Percentiles rank a stretch among this genome's conserved stretches.
These are phyloP conservation scores for Aspergillus ellipticus DNA, from an alignment of 495 filamentous ascomycete species.

Conservation along the genomic window DNA sequence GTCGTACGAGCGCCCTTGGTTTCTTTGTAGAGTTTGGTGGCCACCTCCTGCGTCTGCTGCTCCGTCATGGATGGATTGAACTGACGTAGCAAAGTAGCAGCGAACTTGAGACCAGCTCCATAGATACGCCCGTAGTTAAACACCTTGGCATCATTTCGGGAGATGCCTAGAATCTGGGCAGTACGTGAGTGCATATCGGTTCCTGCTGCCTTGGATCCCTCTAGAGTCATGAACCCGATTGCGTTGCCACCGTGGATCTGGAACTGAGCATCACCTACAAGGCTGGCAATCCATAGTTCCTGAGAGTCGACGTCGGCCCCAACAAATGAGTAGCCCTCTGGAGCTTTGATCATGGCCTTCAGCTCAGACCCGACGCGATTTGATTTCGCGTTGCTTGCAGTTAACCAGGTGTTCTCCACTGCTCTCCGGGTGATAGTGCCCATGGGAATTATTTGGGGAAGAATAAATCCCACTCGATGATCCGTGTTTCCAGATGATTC, in stretches of 20 bases:
- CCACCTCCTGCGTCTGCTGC: conserved; percentile 66
- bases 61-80: conserved; percentile 87
- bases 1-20: conserved; percentile 85
- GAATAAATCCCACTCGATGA: conserved; percentile 68
- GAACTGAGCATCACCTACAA: conserved; percentile 93
- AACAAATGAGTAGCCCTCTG: conserved; percentile 86
- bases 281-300: conserved; percentile 96
- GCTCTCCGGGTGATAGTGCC: conserved; percentile 95
- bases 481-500: conserved; percentile 10
- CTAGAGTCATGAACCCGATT: conserved; percentile 97
- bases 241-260: conserved; percentile 92
- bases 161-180: conserved; percentile 86
- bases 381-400: conserved; percentile 90
- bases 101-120: conserved; percentile 91
- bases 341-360: conserved; percentile 94
- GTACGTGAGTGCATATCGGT: conserved; percentile 96
- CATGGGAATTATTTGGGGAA: conserved; percentile 99
- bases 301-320: conserved; percentile 98
- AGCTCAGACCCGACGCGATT: conserved; percentile 96
- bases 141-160: conserved; percentile 90
- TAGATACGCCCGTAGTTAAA: conserved; percentile 99
- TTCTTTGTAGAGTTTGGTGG: conserved; percentile 74
- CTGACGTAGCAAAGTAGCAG: conserved; percentile 80
- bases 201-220: conserved; percentile 88
- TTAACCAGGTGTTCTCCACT: conserved; percentile 98